phyloP scores from a whole-genome alignment of 2,329 filamentous ascomycete species.

The Onygenales sp. region DNA sequence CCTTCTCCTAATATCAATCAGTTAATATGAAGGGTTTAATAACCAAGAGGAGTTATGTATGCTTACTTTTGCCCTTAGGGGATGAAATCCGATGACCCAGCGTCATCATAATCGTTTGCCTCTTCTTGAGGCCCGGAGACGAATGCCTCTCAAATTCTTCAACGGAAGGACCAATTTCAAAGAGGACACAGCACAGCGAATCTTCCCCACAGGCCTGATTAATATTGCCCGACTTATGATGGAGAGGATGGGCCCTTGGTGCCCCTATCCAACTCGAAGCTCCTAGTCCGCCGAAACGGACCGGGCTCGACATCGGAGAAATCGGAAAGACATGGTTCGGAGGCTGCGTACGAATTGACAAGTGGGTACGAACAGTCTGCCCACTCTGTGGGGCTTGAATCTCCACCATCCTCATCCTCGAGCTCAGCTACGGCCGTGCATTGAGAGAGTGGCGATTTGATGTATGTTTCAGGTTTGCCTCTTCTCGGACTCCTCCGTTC shows the following conservation, averaged over 20 bases:
- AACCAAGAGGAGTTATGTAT: too few relatives aligned
- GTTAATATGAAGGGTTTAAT: too few relatives aligned
- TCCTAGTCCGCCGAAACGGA: not conserved
- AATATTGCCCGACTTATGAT: not conserved
- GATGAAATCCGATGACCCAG: too few relatives aligned
- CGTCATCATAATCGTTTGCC: too few relatives aligned
- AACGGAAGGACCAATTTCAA: too few relatives aligned
- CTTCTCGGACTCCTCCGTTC: not conserved
- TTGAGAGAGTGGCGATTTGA: constrained; percentile 2
- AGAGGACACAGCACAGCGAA: not conserved
- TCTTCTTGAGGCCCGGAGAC: too few relatives aligned
- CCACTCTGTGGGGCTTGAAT: not conserved
- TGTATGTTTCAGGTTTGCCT: not conserved
- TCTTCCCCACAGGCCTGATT: not conserved
- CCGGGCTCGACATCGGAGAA: not conserved
- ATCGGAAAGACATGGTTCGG: not conserved
- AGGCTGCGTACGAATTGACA: not conserved
- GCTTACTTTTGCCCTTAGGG: too few relatives aligned
- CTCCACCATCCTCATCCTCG: not conserved
- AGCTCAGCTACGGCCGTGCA: not conserved
- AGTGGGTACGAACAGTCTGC: not conserved
- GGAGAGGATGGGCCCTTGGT: not conserved
- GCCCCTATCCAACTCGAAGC: not conserved
- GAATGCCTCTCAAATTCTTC: too few relatives aligned
- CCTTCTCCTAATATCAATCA: too few relatives aligned